Evolutionary conservation across 2,329 filamentous ascomycete genomes (phyloP), one percentile per base, ranked within the genome.

Genomic region (Paraphaeosphaeria sporulosa): DNA sequence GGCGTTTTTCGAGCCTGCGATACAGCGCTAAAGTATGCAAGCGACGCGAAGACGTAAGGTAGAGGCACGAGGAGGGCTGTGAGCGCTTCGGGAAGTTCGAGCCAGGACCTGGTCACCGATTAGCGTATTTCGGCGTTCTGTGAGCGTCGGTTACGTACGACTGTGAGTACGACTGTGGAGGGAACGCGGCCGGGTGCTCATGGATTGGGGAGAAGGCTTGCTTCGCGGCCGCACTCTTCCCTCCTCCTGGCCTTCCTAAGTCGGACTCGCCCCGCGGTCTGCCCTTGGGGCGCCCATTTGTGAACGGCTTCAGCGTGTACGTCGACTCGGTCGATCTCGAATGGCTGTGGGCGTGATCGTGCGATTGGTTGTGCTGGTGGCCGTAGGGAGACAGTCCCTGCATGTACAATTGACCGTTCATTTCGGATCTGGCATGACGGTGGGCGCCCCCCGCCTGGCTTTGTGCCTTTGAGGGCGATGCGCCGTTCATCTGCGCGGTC

Each of bases 11-110:
- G 63, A 49, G 62, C 38, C 23, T 61, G 64, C 8, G 57, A 63
- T 36, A 62, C 48, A 19, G 62, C 32, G 23, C 23, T 62, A n/a
- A 79, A 79, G 62, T 81, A 83, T 57, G 80, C 80, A 17, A 82
- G 70, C 7, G 81, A 81, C 7, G 80, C 81, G 54, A 84, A 73
- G 55, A 84, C 64, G 59, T 79, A 84, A 6, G 83, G 83, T 27
- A 84, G 73, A 8, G 82, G 81, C 27, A 85, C 74, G 32, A 87
- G 73, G 56, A 85, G 65, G 25, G 83, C 83, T 5, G 83, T 83
- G 58, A 85, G 62, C 5, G 81, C 72, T 68, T 86, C 84, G 27
- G 79, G 75, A 17, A 82, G 79, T 55, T 71, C 64, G 4, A 75
- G 58, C 66, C 70, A 74, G 55, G 74, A 74, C 50, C 76, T 79